Evolutionary conservation across 2,329 filamentous ascomycete species (phyloP).

Genomic region (Alternaria tenuissima): DNA sequence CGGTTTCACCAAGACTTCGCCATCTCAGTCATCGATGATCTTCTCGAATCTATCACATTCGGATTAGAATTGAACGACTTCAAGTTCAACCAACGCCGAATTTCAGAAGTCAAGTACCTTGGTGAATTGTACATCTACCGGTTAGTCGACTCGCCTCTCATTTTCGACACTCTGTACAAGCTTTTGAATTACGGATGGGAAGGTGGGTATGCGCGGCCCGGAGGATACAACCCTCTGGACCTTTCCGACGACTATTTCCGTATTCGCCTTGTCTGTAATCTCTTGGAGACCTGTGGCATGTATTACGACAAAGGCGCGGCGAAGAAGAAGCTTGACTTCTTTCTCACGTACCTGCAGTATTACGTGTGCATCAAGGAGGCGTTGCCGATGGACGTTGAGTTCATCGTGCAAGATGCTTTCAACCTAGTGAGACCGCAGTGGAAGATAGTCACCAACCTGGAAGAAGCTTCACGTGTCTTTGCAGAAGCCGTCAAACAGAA

Average conservation of each 20-base stretch:
- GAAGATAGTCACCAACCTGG: constrained; percentile 81
- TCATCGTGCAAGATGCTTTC: constrained; percentile 92
- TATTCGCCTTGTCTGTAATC: constrained; percentile 85
- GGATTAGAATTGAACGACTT: constrained; percentile 97
- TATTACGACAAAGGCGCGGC: constrained; percentile 94
- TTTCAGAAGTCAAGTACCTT: constrained; percentile 95
- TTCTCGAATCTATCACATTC: constrained; percentile 85
- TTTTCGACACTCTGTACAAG: constrained; percentile 95
- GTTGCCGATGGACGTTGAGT: constrained; percentile 96
- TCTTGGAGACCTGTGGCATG: constrained; percentile 94
- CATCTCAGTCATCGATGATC: constrained; percentile 87
- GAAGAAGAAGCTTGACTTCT: constrained; percentile 98
- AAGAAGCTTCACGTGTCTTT: constrained; percentile 85
- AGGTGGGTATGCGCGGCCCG: constrained; percentile 80
- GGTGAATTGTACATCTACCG: constrained; percentile 98
- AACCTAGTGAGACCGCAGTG: constrained; percentile 86
- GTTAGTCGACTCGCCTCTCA: constrained; percentile 91
- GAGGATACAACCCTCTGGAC: constrained; percentile 79
- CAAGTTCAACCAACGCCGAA: constrained; percentile 92
- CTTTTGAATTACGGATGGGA: constrained; percentile 92
- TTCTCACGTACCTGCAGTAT: constrained; percentile 95
- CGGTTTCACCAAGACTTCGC: constrained; percentile 93
- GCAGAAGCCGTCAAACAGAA: constrained; percentile 89
- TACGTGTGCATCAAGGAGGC: constrained; percentile 91
- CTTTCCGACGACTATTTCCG: constrained; percentile 95